Base-by-base conservation (phyloP, 495 filamentous ascomycete species). In the Xylaria curta region DNA sequence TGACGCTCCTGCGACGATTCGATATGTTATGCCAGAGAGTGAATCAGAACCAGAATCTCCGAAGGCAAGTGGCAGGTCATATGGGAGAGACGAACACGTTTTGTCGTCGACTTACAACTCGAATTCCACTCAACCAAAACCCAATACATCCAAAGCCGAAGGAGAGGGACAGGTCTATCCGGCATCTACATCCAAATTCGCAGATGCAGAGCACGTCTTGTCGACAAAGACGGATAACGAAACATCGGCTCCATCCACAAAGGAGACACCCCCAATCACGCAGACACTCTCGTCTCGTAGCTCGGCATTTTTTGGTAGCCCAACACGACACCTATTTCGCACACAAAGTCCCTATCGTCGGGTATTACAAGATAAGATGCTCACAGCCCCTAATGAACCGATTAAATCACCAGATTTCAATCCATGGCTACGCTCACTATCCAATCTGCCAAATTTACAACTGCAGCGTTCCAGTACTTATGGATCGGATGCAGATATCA, bases 311-410 rank as follows among this genome's bases (percentile, higher is more conserved):
- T 85, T 85, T 67, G 83, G 78, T 15, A 84, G 82, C 44, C 82
- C 82, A 12, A 77, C 81, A 10, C 82, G 81, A 10, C 83, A 86
- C 70, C 80, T 86, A 24, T 85, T 87, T 72, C 83, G 83, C 47
- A 86, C 83, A 6, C 77, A 80, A 42, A 90, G 89, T 73, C 88
- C 89, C 17, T 91, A 84, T 75, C 85, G 85, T 49, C 84, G 85
- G 31, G 86, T 83, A 21, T 73, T 89, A 74, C 81, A 77, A 73
- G 80, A 80, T 47, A 78, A 74, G 8, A 88, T 84, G 63, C 73
- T 78, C 62, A 74, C 78, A 17, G 75, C 79, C 49, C 59, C 79
- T 5, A 73, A 74, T 19, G 72, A 46, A 76, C 74, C 61, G 4
- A 21, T 63, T 0, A 71, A 60, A 64, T 74, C 53, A 69, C 74